A percentile compares a stretch with the other conserved stretches of the same genome.
These are phyloP conservation scores for Lentinula sp. DNA, from an alignment of 768 basidiomycete species.

Conservation along the genomic window DNA sequence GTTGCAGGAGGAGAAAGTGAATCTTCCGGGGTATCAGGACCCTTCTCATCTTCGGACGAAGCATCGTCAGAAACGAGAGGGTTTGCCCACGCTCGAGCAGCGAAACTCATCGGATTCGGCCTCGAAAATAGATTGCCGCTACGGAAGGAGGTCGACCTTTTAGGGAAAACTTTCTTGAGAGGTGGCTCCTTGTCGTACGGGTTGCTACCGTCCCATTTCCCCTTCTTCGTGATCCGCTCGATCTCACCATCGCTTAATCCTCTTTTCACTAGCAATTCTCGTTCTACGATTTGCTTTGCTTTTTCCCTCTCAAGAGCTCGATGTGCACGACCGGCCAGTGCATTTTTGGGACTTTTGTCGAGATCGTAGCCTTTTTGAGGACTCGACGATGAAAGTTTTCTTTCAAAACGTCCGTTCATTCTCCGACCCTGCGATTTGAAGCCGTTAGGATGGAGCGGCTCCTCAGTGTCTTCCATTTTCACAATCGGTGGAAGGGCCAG, in stretches of 20 bases:
- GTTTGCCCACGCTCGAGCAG: constrained; percentile 51
- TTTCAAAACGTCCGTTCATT: constrained; percentile 6
- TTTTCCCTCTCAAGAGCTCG: constrained; percentile 36
- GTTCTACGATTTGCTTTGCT: constrained; percentile 20
- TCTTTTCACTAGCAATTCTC: constrained; percentile 12
- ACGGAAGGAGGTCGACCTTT: constrained; percentile 32
- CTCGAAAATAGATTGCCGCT: constrained; percentile 46
- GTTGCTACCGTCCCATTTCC: constrained; percentile 12
- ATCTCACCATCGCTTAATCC: constrained; percentile 22
- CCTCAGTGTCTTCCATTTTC: constrained; percentile 3
- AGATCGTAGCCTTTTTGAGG: neutral
- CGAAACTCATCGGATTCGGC: constrained; percentile 58
- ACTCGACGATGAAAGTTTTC: neutral
- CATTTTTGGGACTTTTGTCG: neutral
- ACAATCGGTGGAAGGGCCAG: neutral
- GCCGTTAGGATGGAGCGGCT: neutral
- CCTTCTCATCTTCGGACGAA: constrained; percentile 5
- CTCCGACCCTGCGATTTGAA: constrained; percentile 3
- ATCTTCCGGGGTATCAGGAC: constrained; percentile 7
- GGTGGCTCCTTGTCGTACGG: constrained; percentile 8
- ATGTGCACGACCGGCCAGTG: constrained; percentile 28
- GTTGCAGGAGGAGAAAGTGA: constrained; percentile 5
- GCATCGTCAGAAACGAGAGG: constrained; percentile 26
- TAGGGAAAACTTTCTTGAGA: constrained; percentile 33
- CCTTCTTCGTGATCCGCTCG: constrained; percentile 27